Base-by-base conservation (phyloP, 176 grass and related monocot species). In the Secale cereale region DNA sequence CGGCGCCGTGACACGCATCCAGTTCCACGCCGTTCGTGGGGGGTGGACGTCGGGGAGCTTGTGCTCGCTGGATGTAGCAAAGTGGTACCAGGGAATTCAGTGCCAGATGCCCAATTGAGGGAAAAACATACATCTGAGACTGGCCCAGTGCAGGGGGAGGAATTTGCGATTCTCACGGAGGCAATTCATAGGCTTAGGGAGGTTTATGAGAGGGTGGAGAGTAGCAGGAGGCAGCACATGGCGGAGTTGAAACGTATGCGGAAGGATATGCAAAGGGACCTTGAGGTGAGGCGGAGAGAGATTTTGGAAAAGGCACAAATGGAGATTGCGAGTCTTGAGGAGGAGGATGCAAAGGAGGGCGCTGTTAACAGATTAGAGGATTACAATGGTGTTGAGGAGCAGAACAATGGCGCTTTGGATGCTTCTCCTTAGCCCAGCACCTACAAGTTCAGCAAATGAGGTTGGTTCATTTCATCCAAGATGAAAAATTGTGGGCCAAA, bases 181-280 rank as follows among this genome's bases (percentile, higher is more conserved):
- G 89, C 91, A 4, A 95, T 98, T 31, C 86, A 77, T 82, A 94
- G 81, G 82, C 83, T 94, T 79, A 82, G 35, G 30, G 91, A 94
- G 76, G 85, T 94, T 26, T 89, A 83, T 79, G 75, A 84, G 65
- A 94, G 88, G 87, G 88, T 98, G 86, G 90, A 98, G 83, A 90
- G 20, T 78, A 90, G 83, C 56, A 95, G 91, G 81, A 92, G 90
- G 85, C 84, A 80, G 74, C 89, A 95, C 37, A 95, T 87, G 56
- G 63, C 19, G 0, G 97, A 98, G 85, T 74, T 96, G 70, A 92
- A 95, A 69, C 86, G 68, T 29, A 91, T 94, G 88, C 83, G 91
- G 74, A 94, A 23, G 87, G 93, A 98, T 81, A 89, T 95, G 30
- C 89, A 94, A 35, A 95, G 86, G 59, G 93, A 96, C 11, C 81